phyloP scores from a whole-genome alignment of 2,329 filamentous ascomycete species.

The Calonectria hawksworthii region DNA sequence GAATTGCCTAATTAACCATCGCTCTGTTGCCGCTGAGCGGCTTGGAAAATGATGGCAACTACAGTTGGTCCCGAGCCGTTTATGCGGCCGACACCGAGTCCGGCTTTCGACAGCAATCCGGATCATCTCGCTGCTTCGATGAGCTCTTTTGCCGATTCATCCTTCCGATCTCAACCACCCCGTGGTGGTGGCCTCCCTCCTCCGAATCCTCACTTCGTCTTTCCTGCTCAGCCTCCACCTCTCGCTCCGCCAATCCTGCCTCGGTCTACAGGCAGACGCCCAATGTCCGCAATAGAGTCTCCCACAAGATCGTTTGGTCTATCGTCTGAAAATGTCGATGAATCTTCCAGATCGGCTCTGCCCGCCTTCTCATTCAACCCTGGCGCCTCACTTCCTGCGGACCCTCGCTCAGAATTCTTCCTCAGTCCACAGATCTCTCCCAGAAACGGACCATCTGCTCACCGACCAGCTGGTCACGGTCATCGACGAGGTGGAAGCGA shows the following conservation, averaged over 20 bases:
- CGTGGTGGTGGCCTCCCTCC: slow-evolving; percentile 52
- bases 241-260: slow-evolving; percentile 63
- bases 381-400: slow-evolving; percentile 61
- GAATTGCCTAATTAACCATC: slow-evolving; percentile 56
- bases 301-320: slow-evolving; percentile 50
- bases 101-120: slow-evolving; percentile 43
- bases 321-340: slow-evolving; percentile 48
- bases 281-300: slow-evolving; percentile 66
- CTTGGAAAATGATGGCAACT: slow-evolving; percentile 60
- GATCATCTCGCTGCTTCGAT: slow-evolving; percentile 43
- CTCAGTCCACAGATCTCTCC: slow-evolving; percentile 68
- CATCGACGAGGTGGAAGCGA: slow-evolving; percentile 89
- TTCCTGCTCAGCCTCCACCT: slow-evolving; percentile 65
- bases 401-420: slow-evolving; percentile 52
- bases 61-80: slow-evolving; percentile 55
- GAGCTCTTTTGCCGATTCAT: slow-evolving; percentile 31
- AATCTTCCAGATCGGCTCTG: slow-evolving; percentile 53
- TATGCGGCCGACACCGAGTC: slow-evolving; percentile 46
- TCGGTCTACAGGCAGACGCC: slow-evolving; percentile 64
- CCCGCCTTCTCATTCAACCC: slow-evolving; percentile 72
- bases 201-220: slow-evolving; percentile 76
- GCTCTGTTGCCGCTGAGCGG: slow-evolving; percentile 64
- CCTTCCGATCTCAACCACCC: slow-evolving; percentile 30
- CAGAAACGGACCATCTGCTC: slow-evolving; percentile 66
- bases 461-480: slow-evolving; percentile 74